These are phyloP conservation scores for Phoenix roebelenii DNA, from an alignment of 176 grass and related monocot species.

Conservation along the genomic window DNA sequence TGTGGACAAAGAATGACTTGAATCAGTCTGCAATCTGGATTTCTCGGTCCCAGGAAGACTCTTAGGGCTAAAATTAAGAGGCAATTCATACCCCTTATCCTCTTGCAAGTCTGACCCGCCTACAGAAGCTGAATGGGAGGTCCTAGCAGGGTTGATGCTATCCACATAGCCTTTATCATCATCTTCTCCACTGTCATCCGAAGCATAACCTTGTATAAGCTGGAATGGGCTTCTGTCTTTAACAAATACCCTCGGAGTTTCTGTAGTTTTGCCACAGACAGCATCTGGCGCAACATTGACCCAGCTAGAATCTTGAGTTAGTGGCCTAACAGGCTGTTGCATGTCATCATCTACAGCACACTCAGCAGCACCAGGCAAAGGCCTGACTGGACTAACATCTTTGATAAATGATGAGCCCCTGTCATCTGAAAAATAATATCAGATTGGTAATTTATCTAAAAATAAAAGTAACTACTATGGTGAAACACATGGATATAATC, in stretches of 20 bases:
- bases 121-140: slow-evolving; percentile 2
- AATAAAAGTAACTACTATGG: slow-evolving; percentile 4
- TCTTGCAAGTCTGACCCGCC: neutral
- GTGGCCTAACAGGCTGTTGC: slow-evolving; percentile 11
- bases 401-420: slow-evolving; percentile 35
- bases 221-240: slow-evolving; percentile 47
- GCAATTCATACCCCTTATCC: slow-evolving; percentile 22
- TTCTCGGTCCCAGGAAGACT: neutral
- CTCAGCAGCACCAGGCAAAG: slow-evolving; percentile 29
- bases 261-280: slow-evolving; percentile 17
- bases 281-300: slow-evolving; percentile 21
- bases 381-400: slow-evolving; percentile 42
- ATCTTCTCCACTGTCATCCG: slow-evolving; percentile 48
- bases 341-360: slow-evolving; percentile 29
- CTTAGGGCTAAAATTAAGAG: neutral
- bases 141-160: slow-evolving; percentile 20
- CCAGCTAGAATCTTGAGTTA: slow-evolving; percentile 17
- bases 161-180: slow-evolving; percentile 5
- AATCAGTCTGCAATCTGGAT: neutral
- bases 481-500: too few species aligned
- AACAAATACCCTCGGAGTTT: slow-evolving; percentile 27
- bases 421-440: slow-evolving; percentile 41
- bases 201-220: slow-evolving; percentile 70
- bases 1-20: neutral
- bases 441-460: slow-evolving; percentile 27